Base-by-base conservation (phyloP, 192 early-diverging fungal species). In the Umbelopsis sp. region DNA sequence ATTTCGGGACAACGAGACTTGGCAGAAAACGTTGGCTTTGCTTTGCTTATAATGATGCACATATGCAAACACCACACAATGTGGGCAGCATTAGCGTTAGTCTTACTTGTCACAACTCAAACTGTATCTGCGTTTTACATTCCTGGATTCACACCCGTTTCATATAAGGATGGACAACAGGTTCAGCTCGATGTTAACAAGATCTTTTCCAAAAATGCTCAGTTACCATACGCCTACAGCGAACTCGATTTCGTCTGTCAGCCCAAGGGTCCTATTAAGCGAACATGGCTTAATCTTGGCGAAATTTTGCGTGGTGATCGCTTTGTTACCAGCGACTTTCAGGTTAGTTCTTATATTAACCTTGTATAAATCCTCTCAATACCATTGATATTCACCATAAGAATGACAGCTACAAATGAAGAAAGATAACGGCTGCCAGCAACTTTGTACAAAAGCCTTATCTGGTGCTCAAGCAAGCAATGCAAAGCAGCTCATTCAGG, bases 291-390 rank as follows among this genome's bases (percentile, higher is more conserved):
- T 31, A 82, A 82, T 81, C 80, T 89, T 41, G 90, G 90, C 62
- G 90, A 91, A 53, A 88, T 90, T 9, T 70, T 91, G 54, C 81
- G 90, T 10, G 90, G 90, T 10, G 90, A 91, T 70, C 83, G 90
- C 9, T 89, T 90, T 25, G 84, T 83, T 2, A 83, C 79, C 26
- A 88, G 86, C 9, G 85, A 87, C 66, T 89, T 87, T 43, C 67
- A 78, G 77, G 77, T 80, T 74, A 44, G 38, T 74, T 34, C 56
- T 3, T 5, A 11, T 5, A 41, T 11, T 38, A 43, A 17, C 7
- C 45, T 2, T 21, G 10, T 22, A 6, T 45, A 9, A 74, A n/a
- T n/a, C n/a, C n/a, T 45, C 41, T 38, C 12, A 68, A 38, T 11
- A 0, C 17, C 31, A 7, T 34, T 36, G 8, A 26, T 38, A 34